Evolutionary conservation across 345 rosid genomes (phyloP), one percentile per base, ranked within the genome.

Genomic region (Pelargonium nanum): DNA sequence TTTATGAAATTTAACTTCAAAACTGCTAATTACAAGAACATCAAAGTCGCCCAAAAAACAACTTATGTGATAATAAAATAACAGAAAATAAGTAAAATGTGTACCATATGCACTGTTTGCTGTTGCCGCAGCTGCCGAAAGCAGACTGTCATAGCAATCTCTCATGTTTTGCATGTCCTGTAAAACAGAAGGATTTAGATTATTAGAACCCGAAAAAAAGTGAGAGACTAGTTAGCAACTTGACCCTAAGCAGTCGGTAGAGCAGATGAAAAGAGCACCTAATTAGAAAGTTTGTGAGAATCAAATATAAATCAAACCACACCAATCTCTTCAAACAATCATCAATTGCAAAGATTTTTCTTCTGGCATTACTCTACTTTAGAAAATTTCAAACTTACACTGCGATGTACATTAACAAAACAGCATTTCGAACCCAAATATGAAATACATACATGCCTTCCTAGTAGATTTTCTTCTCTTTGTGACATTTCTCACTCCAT

Each of bases 101-200:
- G 69, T 78, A 93, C 99, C 99, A 65, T 78, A 93, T 57, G 97
- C 96, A 66, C 96, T 85, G 70, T 94, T 94, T 20, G 97, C 97
- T 0, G 86, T 81, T 15, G 85, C 95, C 25, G 97, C 95, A 65
- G 99, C 99, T 1, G 97, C 96, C 55, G 95, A 75, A 65, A 94
- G 93, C 64, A 94, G 79, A 75, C 97, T 86, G 72, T 94, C 99
- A n/a, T 88, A 94, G 75, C 97, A 86, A 57, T 85, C 76, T 75
- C 85, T 83, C 89, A 94, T 88, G 57, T 80, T 84, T 68, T 79
- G 95, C 97, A 94, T 84, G 34, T 88, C 96, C 99, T 94, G 65
- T 19, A 61, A 30, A 40, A 56, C 34, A 52, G 48, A 54, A 50
- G 65, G 24, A n/a, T 22, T 28, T n/a, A 20, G 53, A 57, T 22